Conservation (phyloP, 148 eudicot genomes). For the Polygonum aviculare region DNA sequence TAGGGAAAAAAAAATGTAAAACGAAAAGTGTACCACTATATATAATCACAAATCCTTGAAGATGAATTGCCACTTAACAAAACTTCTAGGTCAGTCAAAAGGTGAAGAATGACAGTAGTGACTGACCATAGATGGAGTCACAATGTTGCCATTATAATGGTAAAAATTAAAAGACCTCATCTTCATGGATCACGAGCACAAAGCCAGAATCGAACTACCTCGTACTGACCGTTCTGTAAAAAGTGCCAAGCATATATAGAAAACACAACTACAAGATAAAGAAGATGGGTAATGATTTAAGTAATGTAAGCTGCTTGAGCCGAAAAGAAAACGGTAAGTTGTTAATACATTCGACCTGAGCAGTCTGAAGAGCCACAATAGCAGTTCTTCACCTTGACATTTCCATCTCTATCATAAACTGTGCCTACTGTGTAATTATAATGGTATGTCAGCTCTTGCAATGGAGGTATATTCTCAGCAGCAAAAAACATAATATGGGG, state of each 20-base stretch:
- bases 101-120: not conserved
- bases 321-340: not conserved
- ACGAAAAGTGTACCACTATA: not conserved
- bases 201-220: no score
- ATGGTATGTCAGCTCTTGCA: slow-evolving; percentile 77
- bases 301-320: not conserved
- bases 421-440: slow-evolving; percentile 67
- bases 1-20: not conserved
- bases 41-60: not conserved
- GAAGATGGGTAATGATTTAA: not conserved
- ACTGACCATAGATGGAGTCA: no score
- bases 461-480: slow-evolving; percentile 78
- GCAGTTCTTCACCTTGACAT: slow-evolving; percentile 62
- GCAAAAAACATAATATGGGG: slow-evolving; percentile 94
- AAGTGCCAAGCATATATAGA: not conserved
- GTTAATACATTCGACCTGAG: slow-evolving; percentile 75
- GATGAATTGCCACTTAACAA: not conserved
- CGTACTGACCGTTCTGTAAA: not conserved
- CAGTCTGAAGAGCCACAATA: slow-evolving; percentile 81
- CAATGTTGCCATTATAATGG: no score
- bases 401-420: slow-evolving; percentile 58
- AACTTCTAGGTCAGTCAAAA: not conserved
- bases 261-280: not conserved
- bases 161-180: no score
- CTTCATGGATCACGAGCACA: no score